A percentile compares a stretch with the other conserved stretches of the same genome.
These are phyloP conservation scores for Colletotrichum sp. DNA, from an alignment of 2,329 filamentous ascomycete species.

Conservation along the genomic window DNA sequence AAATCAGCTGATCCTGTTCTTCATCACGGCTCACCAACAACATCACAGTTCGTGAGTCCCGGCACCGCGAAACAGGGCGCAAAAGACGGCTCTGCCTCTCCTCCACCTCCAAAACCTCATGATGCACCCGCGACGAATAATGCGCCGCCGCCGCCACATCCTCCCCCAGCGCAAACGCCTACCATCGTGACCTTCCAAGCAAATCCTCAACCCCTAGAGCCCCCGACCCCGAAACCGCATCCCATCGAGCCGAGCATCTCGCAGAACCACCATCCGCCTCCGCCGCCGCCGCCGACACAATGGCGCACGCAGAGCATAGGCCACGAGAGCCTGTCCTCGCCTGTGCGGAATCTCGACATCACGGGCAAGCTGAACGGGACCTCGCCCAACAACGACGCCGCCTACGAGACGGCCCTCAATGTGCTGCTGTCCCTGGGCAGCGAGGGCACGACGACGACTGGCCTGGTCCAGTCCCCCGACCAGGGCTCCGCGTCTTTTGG, in stretches of 20 bases:
- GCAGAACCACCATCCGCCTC: neutral
- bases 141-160: neutral
- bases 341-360: neutral
- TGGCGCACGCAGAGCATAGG: slow-evolving; percentile 4
- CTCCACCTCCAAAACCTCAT: neutral
- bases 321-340: neutral
- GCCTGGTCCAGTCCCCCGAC: neutral
- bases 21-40: neutral
- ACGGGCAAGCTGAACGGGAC: neutral
- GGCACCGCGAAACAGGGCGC: neutral
- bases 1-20: neutral
- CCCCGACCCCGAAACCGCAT: neutral
- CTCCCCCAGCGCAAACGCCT: neutral
- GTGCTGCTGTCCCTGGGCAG: slow-evolving; percentile 37
- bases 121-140: neutral
- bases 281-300: neutral
- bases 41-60: slow-evolving; percentile 14
- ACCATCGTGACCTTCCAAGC: neutral
- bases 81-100: neutral
- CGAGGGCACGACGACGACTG: slow-evolving; percentile 13
- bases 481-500: neutral
- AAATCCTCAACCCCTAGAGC: neutral
- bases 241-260: slow-evolving; percentile 1
- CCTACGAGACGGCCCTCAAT: slow-evolving; percentile 38
- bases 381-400: neutral